Evolutionary conservation across 116 monocot species (phyloP), one percentile per base, ranked within the genome.

Genomic region (Zostera marina): DNA sequence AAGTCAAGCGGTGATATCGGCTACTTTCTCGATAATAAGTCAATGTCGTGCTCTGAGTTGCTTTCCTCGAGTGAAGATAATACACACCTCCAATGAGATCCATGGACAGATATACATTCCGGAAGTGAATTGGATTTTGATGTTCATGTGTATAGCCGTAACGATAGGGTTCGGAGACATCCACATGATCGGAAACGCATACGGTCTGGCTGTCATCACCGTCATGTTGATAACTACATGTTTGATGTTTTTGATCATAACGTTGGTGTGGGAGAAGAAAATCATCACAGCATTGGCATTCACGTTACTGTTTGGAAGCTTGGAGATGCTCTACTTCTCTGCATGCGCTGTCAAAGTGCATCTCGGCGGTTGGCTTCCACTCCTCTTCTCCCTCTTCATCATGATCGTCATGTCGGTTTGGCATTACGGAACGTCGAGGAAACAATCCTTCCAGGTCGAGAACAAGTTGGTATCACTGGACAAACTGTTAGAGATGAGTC

Each of bases 61-160:
- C n/a, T n/a, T n/a, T n/a, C n/a, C n/a, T n/a, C n/a, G n/a, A n/a
- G n/a, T 90, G 40, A 90, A 81, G 56, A 74, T 90, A 44, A 68
- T 79, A 53, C 90, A 90, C 69, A 90, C 84, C 43, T 85, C 90
- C 40, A 79, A 62, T 61, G 55, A 72, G 16, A 70, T 90, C 25
- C 77, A 81, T 72, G 90, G 90, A 1, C 90, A 91, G 73, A 79
- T 91, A 62, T 91, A 85, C 63, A 91, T 91, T 41, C 90, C 90
- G 21, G 90, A 90, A 69, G 72, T 74, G 52, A 90, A 90, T 65
- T 91, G 85, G 85, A 38, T 79, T 51, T 62, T 85, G 39, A 75
- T 85, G 82, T 21, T 82, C 16, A 42, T 82, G n/a, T 91, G 85
- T 42, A 49, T 91, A 16, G 64, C 57, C 3, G 66, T 91, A 57